Base-by-base conservation (phyloP, 306 rosid species). In the Cotoneaster glaucophyllus region DNA sequence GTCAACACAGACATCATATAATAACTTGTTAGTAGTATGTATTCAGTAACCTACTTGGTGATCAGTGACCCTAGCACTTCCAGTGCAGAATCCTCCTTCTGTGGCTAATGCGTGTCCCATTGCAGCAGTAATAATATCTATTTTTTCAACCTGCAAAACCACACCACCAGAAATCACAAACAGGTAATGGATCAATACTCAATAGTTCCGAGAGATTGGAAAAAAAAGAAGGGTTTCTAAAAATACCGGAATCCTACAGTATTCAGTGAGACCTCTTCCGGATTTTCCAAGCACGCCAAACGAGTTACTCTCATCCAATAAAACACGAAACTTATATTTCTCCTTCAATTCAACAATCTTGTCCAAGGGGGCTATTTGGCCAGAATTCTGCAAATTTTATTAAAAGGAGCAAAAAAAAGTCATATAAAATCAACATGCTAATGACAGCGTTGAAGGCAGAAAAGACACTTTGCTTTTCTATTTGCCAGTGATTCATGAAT, bases 41-140 rank as follows among this genome's bases (percentile, higher is more conserved):
- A 56, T 15, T 62, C 13, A 4, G 74, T 66, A 74, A 74, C 77
- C 93, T 82, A 96, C 99, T 78, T 96, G 99, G 87, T 96, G 99
- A 80, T 96, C 99, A 70, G 93, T 88, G 77, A 96, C 98, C 80
- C 97, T 84, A 64, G 97, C 84, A 80, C 82, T 96, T 84, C 98
- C 99, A 2, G 97, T 96, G 91, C 99, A 92, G 87, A 96, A 96
- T 77, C 99, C 99, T 81, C 99, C 99, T 84, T 92, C 99, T 41
- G 98, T 54, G 25, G 99, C 99, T 81, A 96, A 83, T 71, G 98
- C 96, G 79, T 92, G 94, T 79, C 99, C 99, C 99, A 96, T 89
- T 63, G 98, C 89, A 79, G 99, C 98, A 52, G 99, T 96, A 74
- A 96, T 82, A 79, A 96, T 91, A 73, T 96, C 99, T 81, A 96